Conservation (phyloP, 768 basidiomycete genomes). For the Tulasnella sp. region DNA sequence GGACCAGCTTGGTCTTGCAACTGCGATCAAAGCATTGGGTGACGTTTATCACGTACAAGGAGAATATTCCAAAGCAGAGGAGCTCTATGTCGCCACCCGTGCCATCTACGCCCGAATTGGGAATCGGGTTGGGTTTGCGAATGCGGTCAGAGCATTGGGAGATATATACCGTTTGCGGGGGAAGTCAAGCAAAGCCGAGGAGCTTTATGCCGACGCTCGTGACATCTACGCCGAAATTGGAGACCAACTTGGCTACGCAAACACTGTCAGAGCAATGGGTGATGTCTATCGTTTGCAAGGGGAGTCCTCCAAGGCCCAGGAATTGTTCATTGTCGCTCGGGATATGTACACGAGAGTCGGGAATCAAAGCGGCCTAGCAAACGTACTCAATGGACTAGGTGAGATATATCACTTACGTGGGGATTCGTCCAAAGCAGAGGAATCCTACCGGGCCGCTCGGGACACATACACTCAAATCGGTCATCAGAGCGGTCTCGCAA, state of each 20-base stretch:
- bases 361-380: background rate
- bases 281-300: background rate
- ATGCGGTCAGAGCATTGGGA: background rate
- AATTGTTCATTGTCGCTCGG: background rate
- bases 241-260: background rate
- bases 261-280: background rate
- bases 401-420: background rate
- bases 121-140: background rate
- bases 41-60: background rate
- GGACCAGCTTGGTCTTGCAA: background rate
- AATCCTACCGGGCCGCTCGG: background rate
- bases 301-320: background rate
- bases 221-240: background rate
- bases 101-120: background rate
- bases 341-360: background rate
- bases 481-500: background rate
- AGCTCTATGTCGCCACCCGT: background rate
- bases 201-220: background rate
- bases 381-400: background rate
- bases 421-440: background rate
- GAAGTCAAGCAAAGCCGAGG: background rate
- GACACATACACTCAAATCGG: background rate
- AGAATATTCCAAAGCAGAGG: background rate
- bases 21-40: background rate
- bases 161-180: background rate